Evolutionary conservation across 2,329 filamentous ascomycete genomes (phyloP), one percentile per base, ranked within the genome.

Genomic region (Alternaria panax): DNA sequence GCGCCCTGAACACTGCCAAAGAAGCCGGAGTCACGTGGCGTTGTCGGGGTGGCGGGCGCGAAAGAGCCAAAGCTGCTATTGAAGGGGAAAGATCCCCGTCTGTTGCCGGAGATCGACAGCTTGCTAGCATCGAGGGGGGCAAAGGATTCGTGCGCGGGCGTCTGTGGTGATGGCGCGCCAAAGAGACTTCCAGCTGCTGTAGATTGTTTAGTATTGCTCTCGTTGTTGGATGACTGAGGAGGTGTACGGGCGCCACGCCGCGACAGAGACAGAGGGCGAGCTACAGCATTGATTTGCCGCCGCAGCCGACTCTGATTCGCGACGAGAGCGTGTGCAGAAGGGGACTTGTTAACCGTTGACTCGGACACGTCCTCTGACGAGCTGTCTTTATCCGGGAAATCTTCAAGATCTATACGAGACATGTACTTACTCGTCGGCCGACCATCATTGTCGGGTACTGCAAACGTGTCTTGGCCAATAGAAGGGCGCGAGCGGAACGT

Each of bases 41-140:
- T 88, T 65, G 93, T 97, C 5, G 94, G 94, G 1, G 94, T 98
- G 1, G 92, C 93, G 1, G 93, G 94, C 12, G 87, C 86, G 46
- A 88, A 83, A 57, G 82, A 82, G 52, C 79, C 80, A 45, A 77
- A 72, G 60, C 79, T 78, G 56, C 64, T 73, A 53, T 75, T 74
- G 40, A 81, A 75, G 11, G 74, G 75, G 30, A 74, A 57, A 5
- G 74, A 74, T 50, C 81, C 80, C 4, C 78, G 71, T 42, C 79
- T 77, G 4, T 77, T 77, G 53, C 78, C 89, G 4, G 92, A 95
- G 60, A 97, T 94, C 1, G 92, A 93, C 18, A 97, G 81, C 38
- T 88, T 87, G 77, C 91, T 96, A 1, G 92, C 89, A 74, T 97
- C 93, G 7, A 90, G 89, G 25, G 91, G 90, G 25, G 89, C 84